Base-by-base conservation (phyloP, 345 rosid genomes). In the Salix koriyanagi region DNA sequence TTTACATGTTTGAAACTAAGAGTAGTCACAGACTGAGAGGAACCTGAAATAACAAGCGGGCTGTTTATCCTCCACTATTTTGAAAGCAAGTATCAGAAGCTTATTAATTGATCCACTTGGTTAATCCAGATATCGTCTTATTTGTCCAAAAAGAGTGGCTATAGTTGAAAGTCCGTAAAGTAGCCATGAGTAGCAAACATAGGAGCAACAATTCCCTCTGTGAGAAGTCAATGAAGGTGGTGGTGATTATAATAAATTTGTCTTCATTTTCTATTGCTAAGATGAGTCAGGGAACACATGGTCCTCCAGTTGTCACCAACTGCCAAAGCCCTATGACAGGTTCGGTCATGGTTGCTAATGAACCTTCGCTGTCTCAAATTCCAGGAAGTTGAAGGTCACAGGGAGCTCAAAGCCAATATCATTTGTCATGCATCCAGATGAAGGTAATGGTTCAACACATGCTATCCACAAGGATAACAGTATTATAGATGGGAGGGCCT, bases 251-350 rank as follows among this genome's bases (percentile, higher is more conserved):
- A 76, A 58, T 89, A 19, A 89, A 73, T 73, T 21, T 71, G 58
- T 91, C 91, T 18, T 82, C 92, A 25, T 79, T 89, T 75, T 89
- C 89, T 11, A 78, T 91, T 50, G 87, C 90, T 61, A 79, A 83
- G 71, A 74, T 68, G 76, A 83, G 84, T 79, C 88, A 84, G 30
- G 91, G 94, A 30, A 67, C 75, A 5, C 52, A 78, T 1, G 67
- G 77, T 64, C 48, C 76, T 76, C 65, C 89, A 72, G 19, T 76
- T 41, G 46, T 80, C 15, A 44, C 65, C 77, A 79, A 71, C 69
- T 75, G 44, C 48, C 28, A 70, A 18, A 37, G 66, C 25, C 58
- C 74, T 10, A 61, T 7, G 23, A 32, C 62, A 25, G 79, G 71
- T 16, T 75, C 80, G 21, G 70, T 25, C 26, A 10, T 36, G 68